Base-by-base conservation (phyloP, 805 yeast genomes). In the Lipomyces chichibuensis region DNA sequence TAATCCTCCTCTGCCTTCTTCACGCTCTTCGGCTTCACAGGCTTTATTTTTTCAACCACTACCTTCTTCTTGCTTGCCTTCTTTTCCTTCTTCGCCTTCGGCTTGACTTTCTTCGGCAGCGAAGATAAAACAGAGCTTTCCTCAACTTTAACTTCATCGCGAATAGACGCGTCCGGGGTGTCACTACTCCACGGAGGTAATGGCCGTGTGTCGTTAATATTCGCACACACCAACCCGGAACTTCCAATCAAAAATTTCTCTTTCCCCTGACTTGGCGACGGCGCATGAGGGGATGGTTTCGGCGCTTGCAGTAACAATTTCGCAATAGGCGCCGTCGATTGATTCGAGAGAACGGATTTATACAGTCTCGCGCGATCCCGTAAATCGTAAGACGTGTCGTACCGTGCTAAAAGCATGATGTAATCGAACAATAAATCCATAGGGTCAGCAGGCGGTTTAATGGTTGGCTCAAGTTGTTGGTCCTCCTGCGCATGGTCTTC, bases 361-460 rank as follows among this genome's bases (percentile, higher is more conserved):
- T 91, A 80, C 79, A 88, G 82, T 71, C 99, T 82, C 0, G 97
- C 92, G 66, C 94, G 83, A 75, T 95, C 98, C 67, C 98, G 83
- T 0, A 91, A 84, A 74, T 91, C 97, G 72, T 86, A 86, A 2
- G 85, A 84, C 6, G 83, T 81, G 76, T 95, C 99, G 75, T 87
- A 90, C 69, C 88, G 86, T 13, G 90, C 85, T 59, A 91, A 79
- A 25, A 87, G 85, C 54, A 91, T 77, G 0, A 85, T 84, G 72
- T 87, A 82, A 27, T 84, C 82, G 75, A 88, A 92, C 81, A 91
- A 79, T 67, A 84, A 82, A 56, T 78, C 80, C 63, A 80, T 79
- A 64, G 13, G 80, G 75, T 17, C 79, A 53, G 33, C 69, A 74
- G 67, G 79, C 75, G 59, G 78, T n/a, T 60, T 63, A 60, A 66